These are phyloP conservation scores for Myxozyma udenii DNA, from an alignment of 805 yeast genomes.

Conservation along the genomic window DNA sequence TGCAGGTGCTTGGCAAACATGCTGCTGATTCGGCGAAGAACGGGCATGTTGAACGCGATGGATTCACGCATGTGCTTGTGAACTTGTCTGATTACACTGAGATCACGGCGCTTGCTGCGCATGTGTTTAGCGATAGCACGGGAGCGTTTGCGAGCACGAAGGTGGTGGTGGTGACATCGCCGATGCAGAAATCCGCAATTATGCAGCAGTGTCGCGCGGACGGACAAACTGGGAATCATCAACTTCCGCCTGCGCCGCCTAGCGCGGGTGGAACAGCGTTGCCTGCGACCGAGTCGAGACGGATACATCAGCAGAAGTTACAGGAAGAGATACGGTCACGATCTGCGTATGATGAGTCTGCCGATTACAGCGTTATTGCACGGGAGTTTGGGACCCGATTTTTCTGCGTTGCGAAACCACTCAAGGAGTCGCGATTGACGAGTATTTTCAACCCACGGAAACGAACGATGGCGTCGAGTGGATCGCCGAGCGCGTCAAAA, in stretches of 20 bases:
- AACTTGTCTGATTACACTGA: constrained; percentile 31
- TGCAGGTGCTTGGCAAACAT: constrained; percentile 4
- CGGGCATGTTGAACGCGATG: neutral
- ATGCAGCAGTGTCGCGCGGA: constrained; percentile 23
- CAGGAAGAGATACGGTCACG: neutral
- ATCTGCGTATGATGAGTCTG: constrained; percentile 3
- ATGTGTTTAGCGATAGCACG: constrained; percentile 12
- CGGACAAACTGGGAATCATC: constrained; percentile 4
- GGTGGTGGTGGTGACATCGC: constrained; percentile 29
- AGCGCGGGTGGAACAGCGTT: neutral
- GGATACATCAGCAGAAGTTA: no score
- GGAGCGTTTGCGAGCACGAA: constrained; percentile 18
- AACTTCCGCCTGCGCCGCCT: constrained; percentile 2
- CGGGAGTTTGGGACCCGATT: constrained; percentile 18
- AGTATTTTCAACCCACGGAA: constrained; percentile 13
- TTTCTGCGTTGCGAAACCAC: constrained; percentile 26
- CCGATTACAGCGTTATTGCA: constrained; percentile 17
- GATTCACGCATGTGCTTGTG: constrained; percentile 36
- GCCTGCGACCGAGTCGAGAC: no score
- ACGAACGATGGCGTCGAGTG: neutral
- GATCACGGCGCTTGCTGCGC: constrained; percentile 22
- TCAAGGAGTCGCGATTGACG: constrained; percentile 23
- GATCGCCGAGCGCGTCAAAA: neutral
- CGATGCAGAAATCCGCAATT: constrained; percentile 32
- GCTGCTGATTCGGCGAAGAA: neutral